Percentiles rank a stretch among this genome's conserved stretches.
These are phyloP conservation scores for Uronychia binucleata DNA, from an alignment of 73 alveolate species.

Conservation along the genomic window DNA sequence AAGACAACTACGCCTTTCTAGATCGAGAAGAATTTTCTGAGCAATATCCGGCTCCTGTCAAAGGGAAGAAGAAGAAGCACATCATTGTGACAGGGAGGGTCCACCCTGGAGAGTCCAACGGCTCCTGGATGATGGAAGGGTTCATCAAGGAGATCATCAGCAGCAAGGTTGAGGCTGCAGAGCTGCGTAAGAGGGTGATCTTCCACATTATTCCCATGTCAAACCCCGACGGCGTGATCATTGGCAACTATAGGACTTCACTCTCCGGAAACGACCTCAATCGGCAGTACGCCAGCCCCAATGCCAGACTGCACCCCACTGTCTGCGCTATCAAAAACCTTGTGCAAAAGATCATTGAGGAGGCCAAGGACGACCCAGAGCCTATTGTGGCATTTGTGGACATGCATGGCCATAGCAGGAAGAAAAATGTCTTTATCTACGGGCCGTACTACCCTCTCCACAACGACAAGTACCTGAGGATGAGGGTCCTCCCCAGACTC, in stretches of 20 bases:
- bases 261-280: conserved; percentile 81
- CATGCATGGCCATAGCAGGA: conserved; percentile 80
- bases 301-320: conserved; percentile 72
- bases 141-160: conserved; percentile 69
- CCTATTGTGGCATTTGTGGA: conserved; percentile 54
- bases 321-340: conserved; percentile 65
- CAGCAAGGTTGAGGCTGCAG: conserved; percentile 65
- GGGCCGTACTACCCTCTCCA: conserved; percentile 57
- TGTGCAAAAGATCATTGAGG: conserved; percentile 31
- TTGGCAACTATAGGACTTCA: conserved; percentile 76
- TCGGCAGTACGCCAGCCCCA: conserved; percentile 72
- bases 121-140: conserved; percentile 75
- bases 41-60: neutral
- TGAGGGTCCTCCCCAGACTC: conserved; percentile 33
- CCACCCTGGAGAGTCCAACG: conserved; percentile 83
- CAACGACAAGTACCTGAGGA: conserved; percentile 26
- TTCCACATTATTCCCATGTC: conserved; percentile 76
- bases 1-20: neutral
- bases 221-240: conserved; percentile 85
- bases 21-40: neutral
- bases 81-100: conserved; percentile 71
- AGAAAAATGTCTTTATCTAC: conserved; percentile 68
- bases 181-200: conserved; percentile 68
- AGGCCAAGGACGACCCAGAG: neutral
- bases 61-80: conserved; percentile 41